Base-by-base conservation (phyloP, 2,329 filamentous ascomycete genomes). In the Cladosporium sp. region DNA sequence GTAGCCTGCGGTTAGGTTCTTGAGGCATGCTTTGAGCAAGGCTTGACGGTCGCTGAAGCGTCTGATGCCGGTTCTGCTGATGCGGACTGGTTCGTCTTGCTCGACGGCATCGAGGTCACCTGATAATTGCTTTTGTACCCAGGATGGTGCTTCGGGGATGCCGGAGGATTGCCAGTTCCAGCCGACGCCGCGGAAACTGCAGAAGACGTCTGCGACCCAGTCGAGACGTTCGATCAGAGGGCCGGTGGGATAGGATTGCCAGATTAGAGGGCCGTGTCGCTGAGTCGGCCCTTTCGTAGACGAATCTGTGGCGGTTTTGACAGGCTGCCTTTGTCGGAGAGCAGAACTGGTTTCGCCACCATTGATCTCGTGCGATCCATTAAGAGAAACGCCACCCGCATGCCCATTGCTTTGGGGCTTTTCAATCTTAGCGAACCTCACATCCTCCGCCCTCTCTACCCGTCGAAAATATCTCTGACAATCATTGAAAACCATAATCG, bases 101-200 rank as follows among this genome's bases (percentile, higher is more conserved):
- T 66, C 69, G n/a, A 67, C 60, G 36, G 68, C 61, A 60, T 77
- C 76, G 36, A 67, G 68, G 62, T 78, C 77, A 36, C 69, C 70
- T 26, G 71, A 65, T 5, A 82, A 75, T 70, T 80, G 73, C 14
- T 74, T 69, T 70, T 80, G 76, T 6, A 82, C 75, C 66, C 69
- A 70, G 66, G 75, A 74, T 1, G 82, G 82, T 18, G 80, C 78
- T 4, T 80, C 77, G 1, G 81, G 78, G 0, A 87, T 75, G 8
- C 80, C 80, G 15, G 81, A 78, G 28, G 82, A 81, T 5, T 86
- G 80, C 81, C 85, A 87, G 71, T 83, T 86, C 87, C 87, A 89
- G 68, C 85, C 84, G 38, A 84, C 80, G 11, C 87, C 87, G 57
- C 87, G 81, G 71, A 88, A 86, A 71, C 83, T 87, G 73, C 80